Evolutionary conservation across 2,329 filamentous ascomycete species (phyloP).

Genomic region (Pseudogymnoascus sp.): DNA sequence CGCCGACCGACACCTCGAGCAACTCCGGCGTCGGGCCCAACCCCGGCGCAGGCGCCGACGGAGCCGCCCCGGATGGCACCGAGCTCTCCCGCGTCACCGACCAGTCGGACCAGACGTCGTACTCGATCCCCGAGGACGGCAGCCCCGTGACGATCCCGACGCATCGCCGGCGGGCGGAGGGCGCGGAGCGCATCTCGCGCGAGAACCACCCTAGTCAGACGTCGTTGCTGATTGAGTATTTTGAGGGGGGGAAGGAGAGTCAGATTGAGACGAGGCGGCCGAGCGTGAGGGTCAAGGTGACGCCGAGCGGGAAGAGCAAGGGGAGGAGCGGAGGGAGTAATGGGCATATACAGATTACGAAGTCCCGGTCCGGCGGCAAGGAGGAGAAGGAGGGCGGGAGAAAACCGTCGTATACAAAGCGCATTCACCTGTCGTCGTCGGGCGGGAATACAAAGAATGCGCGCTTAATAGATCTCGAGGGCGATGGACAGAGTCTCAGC

Average conservation of each 20-base stretch:
- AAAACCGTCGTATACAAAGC: constrained; percentile 60
- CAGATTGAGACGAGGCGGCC: constrained; percentile 46
- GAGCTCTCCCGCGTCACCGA: constrained; percentile 62
- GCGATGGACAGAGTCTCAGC: constrained; percentile 56
- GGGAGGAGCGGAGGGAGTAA: constrained; percentile 38
- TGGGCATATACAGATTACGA: constrained; percentile 77
- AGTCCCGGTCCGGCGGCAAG: not conserved
- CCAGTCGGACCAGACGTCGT: constrained; percentile 56
- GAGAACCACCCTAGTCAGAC: constrained; percentile 55
- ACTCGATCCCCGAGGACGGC: constrained; percentile 77
- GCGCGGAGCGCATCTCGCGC: constrained; percentile 41
- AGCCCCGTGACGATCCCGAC: constrained; percentile 90
- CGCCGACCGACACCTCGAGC: constrained; percentile 63
- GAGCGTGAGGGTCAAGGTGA: constrained; percentile 64
- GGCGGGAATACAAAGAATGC: constrained; percentile 30
- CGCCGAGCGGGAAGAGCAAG: constrained; percentile 47
- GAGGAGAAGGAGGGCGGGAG: constrained; percentile 61
- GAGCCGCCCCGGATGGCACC: constrained; percentile 41
- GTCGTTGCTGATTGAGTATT: constrained; percentile 68
- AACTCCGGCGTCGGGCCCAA: constrained; percentile 28
- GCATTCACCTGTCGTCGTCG: constrained; percentile 52
- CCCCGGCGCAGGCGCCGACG: constrained; percentile 46
- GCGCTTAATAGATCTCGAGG: constrained; percentile 40
- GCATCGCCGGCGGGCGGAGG: constrained; percentile 50
- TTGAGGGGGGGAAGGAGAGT: constrained; percentile 56